Evolutionary conservation across 805 yeast genomes (phyloP), one percentile per base, ranked within the genome.

Genomic region (Candida pseudoglaebosa): DNA sequence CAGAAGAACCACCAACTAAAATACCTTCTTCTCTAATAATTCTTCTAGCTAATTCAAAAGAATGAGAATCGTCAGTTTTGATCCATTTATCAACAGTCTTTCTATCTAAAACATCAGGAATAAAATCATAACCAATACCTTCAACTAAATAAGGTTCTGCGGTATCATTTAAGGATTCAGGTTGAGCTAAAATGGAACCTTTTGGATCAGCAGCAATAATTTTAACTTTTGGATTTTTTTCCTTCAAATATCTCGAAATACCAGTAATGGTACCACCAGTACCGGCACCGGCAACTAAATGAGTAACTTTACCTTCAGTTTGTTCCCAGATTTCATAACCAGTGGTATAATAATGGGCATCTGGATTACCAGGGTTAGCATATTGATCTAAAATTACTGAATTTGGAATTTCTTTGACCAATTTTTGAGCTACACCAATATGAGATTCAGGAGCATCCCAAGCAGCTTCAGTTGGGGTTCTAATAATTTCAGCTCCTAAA

Each of bases 231-330:
- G 79, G 65, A 61, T 84, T 74, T 60, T 82, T 74, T 58, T 79
- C 85, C 67, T 85, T 85, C 51, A 91, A 70, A 60, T 71, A 93
- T 43, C 72, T 72, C 3, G 95, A 77, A 20, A 89, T 89, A 40
- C 99, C 99, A n/a, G 95, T 71, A 33, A 91, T 87, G 2, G 99
- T 93, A 41, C 99, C 99, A 64, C 95, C 95, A 41, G 95, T 86
- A 65, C 95, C 95, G 5, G 95, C 95, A 60, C 95, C 95, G 28
- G 95, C 95, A 39, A 87, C 84, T 32, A 87, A 70, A 44, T 82
- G 87, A 39, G 78, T 78, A 38, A 87, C 70, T 43, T 80, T 75
- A 24, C 90, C 86, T 18, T 72, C 62, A 12, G 91, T 76, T 63
- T 86, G 95, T 44, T 80, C 78, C 80, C 89, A 84, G 53, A 86